Evolutionary conservation across 805 yeast genomes (phyloP).

Genomic region (Saccharomycopsis javanensis): DNA sequence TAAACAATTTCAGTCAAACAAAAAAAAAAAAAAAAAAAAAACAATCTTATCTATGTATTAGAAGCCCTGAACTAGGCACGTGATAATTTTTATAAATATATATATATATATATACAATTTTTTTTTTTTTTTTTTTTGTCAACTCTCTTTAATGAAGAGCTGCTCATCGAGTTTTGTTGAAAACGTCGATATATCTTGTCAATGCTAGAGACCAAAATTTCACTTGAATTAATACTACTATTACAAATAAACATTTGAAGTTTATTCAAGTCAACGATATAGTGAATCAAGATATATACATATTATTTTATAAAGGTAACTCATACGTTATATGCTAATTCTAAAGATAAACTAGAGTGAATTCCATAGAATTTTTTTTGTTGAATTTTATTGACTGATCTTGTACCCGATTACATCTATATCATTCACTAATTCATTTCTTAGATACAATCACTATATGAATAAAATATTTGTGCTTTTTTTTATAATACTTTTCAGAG

Average conservation of each 20-base stretch:
- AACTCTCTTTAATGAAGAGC: neutral
- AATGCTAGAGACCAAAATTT: too few relatives aligned
- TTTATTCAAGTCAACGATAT: too few relatives aligned
- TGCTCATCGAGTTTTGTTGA: neutral
- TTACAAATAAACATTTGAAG: too few relatives aligned
- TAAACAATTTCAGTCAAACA: neutral
- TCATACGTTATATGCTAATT: too few relatives aligned
- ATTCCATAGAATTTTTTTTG: neutral
- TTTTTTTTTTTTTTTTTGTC: neutral
- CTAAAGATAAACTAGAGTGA: too few relatives aligned
- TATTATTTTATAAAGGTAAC: too few relatives aligned
- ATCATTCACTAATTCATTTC: neutral
- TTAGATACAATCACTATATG: neutral
- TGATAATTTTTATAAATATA: neutral
- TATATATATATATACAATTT: too few relatives aligned
- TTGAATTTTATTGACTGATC: neutral
- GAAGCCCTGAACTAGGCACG: neutral
- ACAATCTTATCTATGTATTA: neutral
- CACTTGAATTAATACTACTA: neutral
- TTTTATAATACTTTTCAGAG: slow-evolving; percentile 18
- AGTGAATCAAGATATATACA: too few relatives aligned
- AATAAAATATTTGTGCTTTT: slow-evolving; percentile 9
- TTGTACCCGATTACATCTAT: neutral
- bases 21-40: neutral
- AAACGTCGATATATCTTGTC: too few relatives aligned